Percentiles rank a stretch among this genome's conserved stretches.
Conservation (phyloP, 106 monocot genomes). For the Dendrobium catenatum region DNA sequence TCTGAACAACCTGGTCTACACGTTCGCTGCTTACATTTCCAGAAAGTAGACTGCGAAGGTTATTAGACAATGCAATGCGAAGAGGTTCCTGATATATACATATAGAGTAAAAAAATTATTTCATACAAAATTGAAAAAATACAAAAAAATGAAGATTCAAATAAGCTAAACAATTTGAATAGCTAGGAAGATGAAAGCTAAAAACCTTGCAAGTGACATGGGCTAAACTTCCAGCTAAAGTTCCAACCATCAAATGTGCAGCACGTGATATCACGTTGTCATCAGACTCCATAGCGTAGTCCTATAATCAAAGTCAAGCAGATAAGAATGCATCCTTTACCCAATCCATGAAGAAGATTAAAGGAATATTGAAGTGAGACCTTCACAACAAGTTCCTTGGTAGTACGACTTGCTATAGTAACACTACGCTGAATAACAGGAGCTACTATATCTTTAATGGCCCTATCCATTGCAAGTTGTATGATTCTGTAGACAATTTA, state of each 20-base stretch:
- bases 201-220: conserved; percentile 98
- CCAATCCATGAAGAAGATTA: neutral
- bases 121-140: neutral
- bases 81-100: conserved; percentile 74
- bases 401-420: conserved; percentile 85
- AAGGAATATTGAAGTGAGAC: conserved; percentile 19
- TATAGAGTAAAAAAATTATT: conserved; percentile 3
- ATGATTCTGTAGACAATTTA: conserved; percentile 43
- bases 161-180: conserved; percentile 4
- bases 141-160: neutral
- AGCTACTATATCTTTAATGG: conserved; percentile 69
- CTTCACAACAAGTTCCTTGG: conserved; percentile 93
- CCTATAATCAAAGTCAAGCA: conserved; percentile 30
- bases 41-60: conserved; percentile 69
- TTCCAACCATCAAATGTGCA: conserved; percentile 82
- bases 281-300: conserved; percentile 89
- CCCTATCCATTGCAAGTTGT: conserved; percentile 74
- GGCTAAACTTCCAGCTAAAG: conserved; percentile 92
- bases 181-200: neutral
- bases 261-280: conserved; percentile 62
- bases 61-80: conserved; percentile 62
- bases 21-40: conserved; percentile 45
- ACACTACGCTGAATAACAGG: conserved; percentile 98
- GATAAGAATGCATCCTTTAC: conserved; percentile 11
- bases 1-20: conserved; percentile 78